Base-by-base conservation (phyloP, 768 basidiomycete species). In the Pilatotrama ljubarskyi region DNA sequence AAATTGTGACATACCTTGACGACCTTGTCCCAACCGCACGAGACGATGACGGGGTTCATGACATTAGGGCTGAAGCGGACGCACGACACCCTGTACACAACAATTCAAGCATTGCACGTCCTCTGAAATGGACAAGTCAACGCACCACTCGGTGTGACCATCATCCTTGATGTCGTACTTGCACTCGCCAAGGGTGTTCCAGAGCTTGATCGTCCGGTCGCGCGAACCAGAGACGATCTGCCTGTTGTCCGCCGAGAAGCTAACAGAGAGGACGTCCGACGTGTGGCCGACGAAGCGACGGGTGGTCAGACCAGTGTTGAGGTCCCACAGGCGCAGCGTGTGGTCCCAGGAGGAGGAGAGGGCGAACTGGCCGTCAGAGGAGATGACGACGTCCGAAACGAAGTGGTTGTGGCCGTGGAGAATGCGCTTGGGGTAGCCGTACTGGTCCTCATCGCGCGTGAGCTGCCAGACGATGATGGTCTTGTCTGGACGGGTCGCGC, bases 131-230 rank as follows among this genome's bases (percentile, higher is more conserved):
- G 17, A 51, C 55, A 32, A 57, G 13, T n/a, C 20, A 9, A 66
- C 73, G 48, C 61, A 78, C 96, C 97, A 99, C 81, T 98, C 97
- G 61, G 86, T 80, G 82, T 99, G 97, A 62, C 96, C 95, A 69
- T 98, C 97, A 67, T 99, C 96, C 79, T 93, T 93, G 77, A 99
- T 99, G 75, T 98, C 93, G 75, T 94, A 98, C 77, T 99, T 99
- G 84, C 97, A 99, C 79, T 99, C 97, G 72, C 97, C 97, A 65
- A 99, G 88, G 62, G 97, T 99, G 82, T 99, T 99, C 97, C 97
- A 99, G 72, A 99, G 91, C 78, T 98, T 99, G 84, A 99, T 99
- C 40, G 91, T 88, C 74, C 82, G 83, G 85, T 99, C 97, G 67
- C 97, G 91, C 63, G 95, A 95, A 55, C 95, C 97, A 52, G 95